These are phyloP conservation scores for Aspergillus proliferans DNA, from an alignment of 2,329 filamentous ascomycete genomes.

Conservation along the genomic window DNA sequence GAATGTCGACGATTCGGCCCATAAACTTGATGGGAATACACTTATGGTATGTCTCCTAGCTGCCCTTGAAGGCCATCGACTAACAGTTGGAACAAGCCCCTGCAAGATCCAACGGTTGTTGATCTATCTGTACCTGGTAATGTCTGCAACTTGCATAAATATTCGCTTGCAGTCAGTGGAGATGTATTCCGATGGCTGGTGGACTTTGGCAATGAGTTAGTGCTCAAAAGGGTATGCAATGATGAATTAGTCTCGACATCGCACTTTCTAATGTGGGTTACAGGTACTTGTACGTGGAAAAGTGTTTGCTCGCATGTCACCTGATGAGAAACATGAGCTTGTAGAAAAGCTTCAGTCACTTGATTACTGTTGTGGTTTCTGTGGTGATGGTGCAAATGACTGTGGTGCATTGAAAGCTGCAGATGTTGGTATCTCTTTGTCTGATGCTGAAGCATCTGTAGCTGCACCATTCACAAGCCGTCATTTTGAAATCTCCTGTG, in stretches of 20 bases:
- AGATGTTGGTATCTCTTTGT: conserved; percentile 93
- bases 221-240: conserved; percentile 49
- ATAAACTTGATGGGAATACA: conserved; percentile 70
- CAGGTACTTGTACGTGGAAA: conserved; percentile 86
- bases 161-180: conserved; percentile 81
- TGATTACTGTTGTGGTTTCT: conserved; percentile 92
- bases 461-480: conserved; percentile 96
- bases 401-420: conserved; percentile 95
- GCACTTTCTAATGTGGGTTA: background rate
- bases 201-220: conserved; percentile 76
- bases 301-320: conserved; percentile 97
- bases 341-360: conserved; percentile 96
- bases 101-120: conserved; percentile 60
- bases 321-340: conserved; percentile 95
- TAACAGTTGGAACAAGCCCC: conserved; percentile 49
- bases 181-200: conserved; percentile 96
- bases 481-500: conserved; percentile 93
- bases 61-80: background rate
- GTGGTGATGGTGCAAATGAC: conserved; percentile 94
- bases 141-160: conserved; percentile 73
- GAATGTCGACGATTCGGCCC: conserved; percentile 80
- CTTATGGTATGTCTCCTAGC: conserved; percentile 51
- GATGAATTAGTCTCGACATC: no score
- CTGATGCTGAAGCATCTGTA: conserved; percentile 93
- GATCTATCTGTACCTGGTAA: conserved; percentile 84